Base-by-base conservation (phyloP, 805 yeast species). In the Torulaspora microellipsoides region DNA sequence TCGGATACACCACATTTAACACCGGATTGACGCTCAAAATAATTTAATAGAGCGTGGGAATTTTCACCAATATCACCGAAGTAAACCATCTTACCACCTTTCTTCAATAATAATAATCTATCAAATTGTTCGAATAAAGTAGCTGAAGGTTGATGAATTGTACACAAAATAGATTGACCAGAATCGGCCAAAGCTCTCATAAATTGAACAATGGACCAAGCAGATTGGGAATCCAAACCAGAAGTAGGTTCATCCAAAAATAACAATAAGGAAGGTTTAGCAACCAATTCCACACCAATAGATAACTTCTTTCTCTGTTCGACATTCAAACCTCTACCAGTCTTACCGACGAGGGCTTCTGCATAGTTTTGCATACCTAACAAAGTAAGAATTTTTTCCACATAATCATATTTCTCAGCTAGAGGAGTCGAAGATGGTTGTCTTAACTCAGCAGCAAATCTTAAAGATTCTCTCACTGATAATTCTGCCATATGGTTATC, bases 141-240 rank as follows among this genome's bases (percentile, higher is more conserved):
- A 31, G 89, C 86, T 13, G 87, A 81, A 48, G 89, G 89, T 65
- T 82, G 89, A 64, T 82, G 89, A 53, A 82, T 83, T 20, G 89
- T 82, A 68, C 88, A 83, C 59, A 82, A 68, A 60, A 82, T 79
- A 29, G 88, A 82, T 66, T 83, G 88, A 31, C 89, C 89, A 47
- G 80, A 78, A 58, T 76, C 73, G 11, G 86, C 84, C 47, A 82
- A 70, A 54, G 79, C 78, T 62, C 83, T 72, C 74, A 82, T 70
- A 55, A 82, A 75, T 59, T 77, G 75, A 58, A 81, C 77, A 60
- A 82, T 78, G 31, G 86, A 73, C 88, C 88, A 80, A 42, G 70
- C 85, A 65, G 71, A 81, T 56, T 74, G 80, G 14, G 78, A 76
- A 58, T 81, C 87, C 47, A 81, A 69, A 59, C 87, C 87, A 29